A percentile compares a stretch with the other conserved stretches of the same genome.
phyloP scores from a whole-genome alignment of 345 rosid genomes.

The Camelina laxa region DNA sequence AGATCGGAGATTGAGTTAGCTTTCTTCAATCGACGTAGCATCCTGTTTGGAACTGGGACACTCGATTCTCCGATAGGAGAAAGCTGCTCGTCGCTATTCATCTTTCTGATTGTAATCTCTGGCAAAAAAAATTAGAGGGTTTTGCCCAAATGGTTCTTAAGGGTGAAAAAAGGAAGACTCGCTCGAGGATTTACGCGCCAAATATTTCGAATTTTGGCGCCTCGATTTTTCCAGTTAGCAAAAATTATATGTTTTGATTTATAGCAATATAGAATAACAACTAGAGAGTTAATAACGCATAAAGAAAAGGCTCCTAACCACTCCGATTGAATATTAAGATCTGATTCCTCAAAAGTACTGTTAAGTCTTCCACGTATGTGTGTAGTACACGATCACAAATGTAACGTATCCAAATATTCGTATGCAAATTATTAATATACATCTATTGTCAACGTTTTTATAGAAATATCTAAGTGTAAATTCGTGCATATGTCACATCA shows the following conservation, averaged over 20 bases:
- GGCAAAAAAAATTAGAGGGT: neutral
- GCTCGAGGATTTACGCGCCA: conserved; percentile 47
- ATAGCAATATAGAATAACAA: neutral
- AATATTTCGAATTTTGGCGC: conserved; percentile 43
- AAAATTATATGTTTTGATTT: neutral
- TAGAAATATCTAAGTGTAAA: neutral
- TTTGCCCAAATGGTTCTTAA: neutral
- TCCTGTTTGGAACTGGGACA: conserved; percentile 52
- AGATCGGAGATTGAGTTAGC: conserved; percentile 36
- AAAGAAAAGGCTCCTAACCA: conserved; percentile 26
- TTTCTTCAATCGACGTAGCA: conserved; percentile 75
- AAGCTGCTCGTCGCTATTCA: conserved; percentile 56
- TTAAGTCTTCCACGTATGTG: conserved; percentile 23
- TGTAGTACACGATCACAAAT: conserved; percentile 30
- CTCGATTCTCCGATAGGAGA: conserved; percentile 53
- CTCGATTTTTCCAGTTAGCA: neutral
- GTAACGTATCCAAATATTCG: conserved; percentile 23
- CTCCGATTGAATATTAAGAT: conserved; percentile 30
- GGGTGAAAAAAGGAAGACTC: neutral
- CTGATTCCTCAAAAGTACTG: conserved; percentile 1
- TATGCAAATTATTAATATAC: neutral
- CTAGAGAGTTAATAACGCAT: neutral
- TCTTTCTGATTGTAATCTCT: conserved; percentile 43
- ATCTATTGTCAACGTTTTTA: conserved; percentile 17
- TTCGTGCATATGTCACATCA: conserved; percentile 32